Percentiles rank a stretch among this genome's conserved stretches.
phyloP scores from a whole-genome alignment of 495 filamentous ascomycete genomes.

The Sabuloglossum arenarium region DNA sequence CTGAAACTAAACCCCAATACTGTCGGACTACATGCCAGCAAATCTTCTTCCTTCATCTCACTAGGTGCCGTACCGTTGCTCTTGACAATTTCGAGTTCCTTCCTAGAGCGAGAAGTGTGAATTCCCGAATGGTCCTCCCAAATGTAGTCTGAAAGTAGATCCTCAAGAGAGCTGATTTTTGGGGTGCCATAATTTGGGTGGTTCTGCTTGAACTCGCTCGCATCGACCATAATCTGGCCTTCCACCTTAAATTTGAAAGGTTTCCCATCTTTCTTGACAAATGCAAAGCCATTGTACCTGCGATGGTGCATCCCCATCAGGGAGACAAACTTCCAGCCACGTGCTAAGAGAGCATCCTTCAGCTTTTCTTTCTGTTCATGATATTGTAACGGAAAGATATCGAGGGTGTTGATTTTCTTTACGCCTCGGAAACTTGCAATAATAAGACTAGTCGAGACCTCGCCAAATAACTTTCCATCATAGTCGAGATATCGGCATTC shows the following conservation, averaged over 20 bases:
- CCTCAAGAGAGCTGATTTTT: background rate
- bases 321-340: constrained; percentile 72
- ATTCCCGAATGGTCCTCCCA: background rate
- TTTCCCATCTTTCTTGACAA: background rate
- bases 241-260: background rate
- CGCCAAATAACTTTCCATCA: constrained; percentile 52
- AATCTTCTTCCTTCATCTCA: constrained; percentile 12
- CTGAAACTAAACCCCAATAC: constrained; percentile 14
- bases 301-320: constrained; percentile 27
- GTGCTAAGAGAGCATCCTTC: constrained; percentile 46
- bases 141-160: background rate
- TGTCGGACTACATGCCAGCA: constrained; percentile 13
- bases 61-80: constrained; percentile 9
- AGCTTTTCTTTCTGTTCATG: constrained; percentile 52
- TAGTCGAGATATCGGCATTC: constrained; percentile 35
- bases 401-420: constrained; percentile 56
- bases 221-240: background rate
- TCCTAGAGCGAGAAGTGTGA: too few species aligned
- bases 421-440: constrained; percentile 63
- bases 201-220: background rate
- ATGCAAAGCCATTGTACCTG: background rate
- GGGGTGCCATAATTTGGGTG: background rate
- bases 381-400: constrained; percentile 62
- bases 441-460: constrained; percentile 45
- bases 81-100: background rate